Evolutionary conservation across 2,329 filamentous ascomycete species (phyloP).

Genomic region (Xenosphaeropsis pyriputrescens): DNA sequence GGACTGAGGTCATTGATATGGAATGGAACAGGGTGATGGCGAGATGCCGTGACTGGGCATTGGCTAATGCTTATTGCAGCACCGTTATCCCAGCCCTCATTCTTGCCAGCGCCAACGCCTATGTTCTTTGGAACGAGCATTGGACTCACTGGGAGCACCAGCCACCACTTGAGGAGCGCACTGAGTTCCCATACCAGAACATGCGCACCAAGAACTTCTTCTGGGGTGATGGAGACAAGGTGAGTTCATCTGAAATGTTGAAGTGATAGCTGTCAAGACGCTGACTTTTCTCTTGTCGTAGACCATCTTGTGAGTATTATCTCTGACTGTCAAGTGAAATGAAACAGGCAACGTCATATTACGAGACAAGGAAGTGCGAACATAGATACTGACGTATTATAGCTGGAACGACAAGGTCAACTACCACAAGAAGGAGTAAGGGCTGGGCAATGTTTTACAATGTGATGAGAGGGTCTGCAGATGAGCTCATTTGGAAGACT

Average conservation of each 20-base stretch:
- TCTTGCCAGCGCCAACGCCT: constrained; percentile 68
- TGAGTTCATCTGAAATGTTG: constrained; percentile 21
- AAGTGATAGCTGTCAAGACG: constrained; percentile 3
- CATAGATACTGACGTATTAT: constrained; percentile 7
- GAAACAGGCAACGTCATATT: no score
- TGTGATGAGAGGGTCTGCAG: no score
- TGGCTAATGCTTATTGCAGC: constrained; percentile 28
- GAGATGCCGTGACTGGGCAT: no score
- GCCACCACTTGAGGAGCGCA: constrained; percentile 76
- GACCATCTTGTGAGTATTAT: constrained; percentile 49
- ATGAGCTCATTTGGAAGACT: no score
- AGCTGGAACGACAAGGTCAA: constrained; percentile 95
- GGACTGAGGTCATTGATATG: no score
- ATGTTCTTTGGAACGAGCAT: constrained; percentile 84
- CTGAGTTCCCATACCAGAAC: constrained; percentile 96
- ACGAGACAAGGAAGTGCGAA: not conserved
- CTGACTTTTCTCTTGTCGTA: constrained; percentile 15
- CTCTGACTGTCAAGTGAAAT: no score
- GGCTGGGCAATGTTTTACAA: no score
- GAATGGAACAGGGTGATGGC: no score
- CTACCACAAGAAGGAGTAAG: constrained; percentile 57
- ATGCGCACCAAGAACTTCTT: constrained; percentile 90
- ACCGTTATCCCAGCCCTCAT: constrained; percentile 59
- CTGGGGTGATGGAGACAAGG: constrained; percentile 95
- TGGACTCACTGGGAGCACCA: constrained; percentile 91